Evolutionary conservation across 2,329 filamentous ascomycete genomes (phyloP), one percentile per base, ranked within the genome.

Genomic region (Trichoderma breve): DNA sequence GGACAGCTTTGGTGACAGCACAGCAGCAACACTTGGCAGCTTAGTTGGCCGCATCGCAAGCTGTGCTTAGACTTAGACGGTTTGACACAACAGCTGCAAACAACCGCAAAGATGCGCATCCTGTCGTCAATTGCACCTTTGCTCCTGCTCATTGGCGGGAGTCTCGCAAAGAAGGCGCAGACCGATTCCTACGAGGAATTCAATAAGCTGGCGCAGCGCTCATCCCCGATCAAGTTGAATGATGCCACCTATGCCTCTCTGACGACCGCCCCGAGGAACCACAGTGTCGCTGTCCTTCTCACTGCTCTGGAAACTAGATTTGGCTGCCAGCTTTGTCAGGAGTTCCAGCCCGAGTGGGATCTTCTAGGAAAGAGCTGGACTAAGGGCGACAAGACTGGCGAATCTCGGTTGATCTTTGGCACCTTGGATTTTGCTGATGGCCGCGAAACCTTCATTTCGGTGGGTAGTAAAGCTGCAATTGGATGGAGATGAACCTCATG

Each of bases 261-360:
- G 76, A 97, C 93, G 3, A 84, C 89, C 18, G 83, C 88, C 1
- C 94, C 95, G 14, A 90, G 96, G 76, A 93, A 99, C 82, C 97
- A 98, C 81, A 90, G 90, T 51, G 88, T 92, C 32, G 91, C 91
- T 3, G 88, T 99, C 3, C 88, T 99, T 15, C 85, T 99, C 75
- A 99, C 96, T 1, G 96, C 96, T 47, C 83, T 95, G 78, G 95
- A 97, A 75, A 79, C 90, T 36, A 89, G 93, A 72, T 98, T 93
- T 80, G 93, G 92, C 73, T 99, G 96, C 81, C 86, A 90, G 75
- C 86, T 98, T 63, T 99, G 96, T 82, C 88, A 90, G 67, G 93
- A 97, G 68, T 97, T 99, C 81, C 93, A 97, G 81, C 92, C 95
- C 1, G 96, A 99, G 83, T 99, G 94, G 92, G 93, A 97, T 70